phyloP scores from a whole-genome alignment of 2,329 filamentous ascomycete genomes.

The Zasmidium angulare region DNA sequence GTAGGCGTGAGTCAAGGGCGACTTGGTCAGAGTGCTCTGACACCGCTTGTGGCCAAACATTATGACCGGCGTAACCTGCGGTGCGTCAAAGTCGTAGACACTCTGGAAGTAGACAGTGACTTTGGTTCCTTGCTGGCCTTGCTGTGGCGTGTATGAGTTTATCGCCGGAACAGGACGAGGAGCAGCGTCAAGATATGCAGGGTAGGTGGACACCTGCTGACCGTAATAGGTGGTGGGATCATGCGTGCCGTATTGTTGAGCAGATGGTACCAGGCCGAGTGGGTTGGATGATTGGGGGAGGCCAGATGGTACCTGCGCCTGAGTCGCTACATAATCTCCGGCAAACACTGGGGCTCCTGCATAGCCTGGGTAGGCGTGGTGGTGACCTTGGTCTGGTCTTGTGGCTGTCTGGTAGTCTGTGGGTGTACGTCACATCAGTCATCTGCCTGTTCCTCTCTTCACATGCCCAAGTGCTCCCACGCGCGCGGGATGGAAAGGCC shows the following conservation, averaged over 20 bases:
- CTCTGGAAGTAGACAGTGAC: conserved; percentile 73
- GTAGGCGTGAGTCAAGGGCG: conserved; percentile 56
- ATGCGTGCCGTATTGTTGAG: conserved; percentile 49
- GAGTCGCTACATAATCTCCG: conserved; percentile 50
- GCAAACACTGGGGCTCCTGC: conserved; percentile 49
- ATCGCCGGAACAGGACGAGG: conserved; percentile 63
- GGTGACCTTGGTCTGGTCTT: conserved; percentile 57
- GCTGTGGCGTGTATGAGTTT: conserved; percentile 67
- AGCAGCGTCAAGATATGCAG: conserved; percentile 65
- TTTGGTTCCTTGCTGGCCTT: conserved; percentile 68
- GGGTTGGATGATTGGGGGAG: conserved; percentile 45
- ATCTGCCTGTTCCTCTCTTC: conserved; percentile 35
- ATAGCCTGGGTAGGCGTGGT: conserved; percentile 50
- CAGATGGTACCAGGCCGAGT: conserved; percentile 43
- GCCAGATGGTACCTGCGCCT: conserved; percentile 52
- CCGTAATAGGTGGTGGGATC: conserved; percentile 48
- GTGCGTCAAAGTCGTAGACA: conserved; percentile 68
- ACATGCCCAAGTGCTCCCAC: conserved; percentile 22
- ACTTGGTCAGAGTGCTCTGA: conserved; percentile 64
- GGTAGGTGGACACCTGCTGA: conserved; percentile 60
- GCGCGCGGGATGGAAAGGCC: conserved; percentile 15
- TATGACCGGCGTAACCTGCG: conserved; percentile 55
- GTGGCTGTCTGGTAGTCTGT: conserved; percentile 57
- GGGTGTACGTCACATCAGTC: conserved; percentile 50
- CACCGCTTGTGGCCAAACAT: conserved; percentile 78